Percentiles rank a stretch among this genome's conserved stretches.
Conservation (phyloP, 495 filamentous ascomycete species). For the Aspergillus hancockii region DNA sequence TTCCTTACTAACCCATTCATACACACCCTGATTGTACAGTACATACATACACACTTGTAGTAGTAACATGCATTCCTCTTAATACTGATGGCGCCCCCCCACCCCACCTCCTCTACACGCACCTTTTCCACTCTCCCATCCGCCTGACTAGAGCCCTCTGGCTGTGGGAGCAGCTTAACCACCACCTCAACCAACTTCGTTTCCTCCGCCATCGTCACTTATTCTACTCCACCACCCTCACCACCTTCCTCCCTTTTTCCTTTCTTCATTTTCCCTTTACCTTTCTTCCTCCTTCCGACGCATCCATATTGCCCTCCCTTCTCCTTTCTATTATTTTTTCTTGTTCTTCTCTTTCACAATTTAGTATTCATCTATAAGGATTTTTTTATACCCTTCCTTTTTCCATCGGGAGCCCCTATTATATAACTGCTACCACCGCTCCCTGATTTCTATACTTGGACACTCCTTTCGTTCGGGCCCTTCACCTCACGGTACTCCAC, state of each 20-base stretch:
- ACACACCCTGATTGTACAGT: too few relatives aligned
- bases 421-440: slow-evolving; percentile 16
- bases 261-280: slow-evolving; percentile 20
- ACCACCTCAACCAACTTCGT: slow-evolving; percentile 12
- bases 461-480: slow-evolving; percentile 14
- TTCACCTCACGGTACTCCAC: slow-evolving; percentile 5
- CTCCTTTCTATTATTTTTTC: slow-evolving; percentile 22
- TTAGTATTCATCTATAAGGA: slow-evolving; percentile 10
- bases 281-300: slow-evolving; percentile 13
- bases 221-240: background rate
- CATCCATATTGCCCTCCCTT: slow-evolving; percentile 12
- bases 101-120: slow-evolving; percentile 9
- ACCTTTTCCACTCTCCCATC: slow-evolving; percentile 3
- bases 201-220: slow-evolving; percentile 10
- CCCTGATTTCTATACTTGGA: slow-evolving; percentile 19
- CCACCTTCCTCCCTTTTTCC: slow-evolving; percentile 7
- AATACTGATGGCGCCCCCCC: slow-evolving; percentile 8
- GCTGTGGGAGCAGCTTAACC: slow-evolving; percentile 11
- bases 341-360: slow-evolving; percentile 10
- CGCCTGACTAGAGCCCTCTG: background rate
- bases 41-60: slow-evolving; percentile 8
- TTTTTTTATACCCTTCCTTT: slow-evolving; percentile 25
- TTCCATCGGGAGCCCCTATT: slow-evolving; percentile 8
- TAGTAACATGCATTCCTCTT: slow-evolving; percentile 12
- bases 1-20: too few relatives aligned